Percentiles rank a stretch among this genome's conserved stretches.
Evolutionary conservation across 2,329 filamentous ascomycete species (phyloP).

Genomic region (Aureobasidium namibiae): DNA sequence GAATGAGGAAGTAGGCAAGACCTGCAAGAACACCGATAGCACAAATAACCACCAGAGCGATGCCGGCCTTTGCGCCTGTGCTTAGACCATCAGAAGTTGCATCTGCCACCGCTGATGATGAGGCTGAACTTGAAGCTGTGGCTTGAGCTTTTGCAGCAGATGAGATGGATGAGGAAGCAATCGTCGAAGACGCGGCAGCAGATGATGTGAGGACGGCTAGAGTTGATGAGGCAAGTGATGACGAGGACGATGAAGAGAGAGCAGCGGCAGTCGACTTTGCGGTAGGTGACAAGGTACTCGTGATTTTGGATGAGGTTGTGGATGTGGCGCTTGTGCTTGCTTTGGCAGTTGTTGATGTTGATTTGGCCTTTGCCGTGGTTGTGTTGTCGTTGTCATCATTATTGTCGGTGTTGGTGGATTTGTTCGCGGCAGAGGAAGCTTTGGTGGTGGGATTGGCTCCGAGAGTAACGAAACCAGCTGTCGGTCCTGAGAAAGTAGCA

Average conservation of each 20-base stretch:
- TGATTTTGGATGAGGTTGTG: not conserved
- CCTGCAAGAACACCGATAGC: conserved; percentile 58
- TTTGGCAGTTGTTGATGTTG: not conserved
- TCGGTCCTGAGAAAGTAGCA: conserved; percentile 43
- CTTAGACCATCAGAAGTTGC: conserved; percentile 30
- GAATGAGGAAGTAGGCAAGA: conserved; percentile 64
- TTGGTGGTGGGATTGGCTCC: conserved; percentile 14
- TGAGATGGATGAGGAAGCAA: conserved; percentile 1
- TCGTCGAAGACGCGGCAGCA: conserved; percentile 12
- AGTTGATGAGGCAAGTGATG: not conserved
- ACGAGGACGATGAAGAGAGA: not conserved
- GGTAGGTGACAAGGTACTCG: not conserved
- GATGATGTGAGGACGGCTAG: conserved; percentile 1
- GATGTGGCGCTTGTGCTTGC: not conserved
- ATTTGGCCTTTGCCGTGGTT: not conserved
- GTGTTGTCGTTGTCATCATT: conserved; percentile 1
- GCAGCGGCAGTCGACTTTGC: not conserved
- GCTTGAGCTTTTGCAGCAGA: conserved; percentile 2
- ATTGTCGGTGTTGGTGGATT: conserved; percentile 15
- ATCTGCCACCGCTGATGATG: not conserved
- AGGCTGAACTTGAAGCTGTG: conserved; percentile 1
- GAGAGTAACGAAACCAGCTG: conserved; percentile 24
- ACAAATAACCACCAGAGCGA: conserved; percentile 73
- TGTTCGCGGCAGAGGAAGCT: too few species aligned
- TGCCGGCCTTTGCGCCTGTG: conserved; percentile 60